Conservation (phyloP, 176 grass and related monocot species). For the Zoysia pacifica region DNA sequence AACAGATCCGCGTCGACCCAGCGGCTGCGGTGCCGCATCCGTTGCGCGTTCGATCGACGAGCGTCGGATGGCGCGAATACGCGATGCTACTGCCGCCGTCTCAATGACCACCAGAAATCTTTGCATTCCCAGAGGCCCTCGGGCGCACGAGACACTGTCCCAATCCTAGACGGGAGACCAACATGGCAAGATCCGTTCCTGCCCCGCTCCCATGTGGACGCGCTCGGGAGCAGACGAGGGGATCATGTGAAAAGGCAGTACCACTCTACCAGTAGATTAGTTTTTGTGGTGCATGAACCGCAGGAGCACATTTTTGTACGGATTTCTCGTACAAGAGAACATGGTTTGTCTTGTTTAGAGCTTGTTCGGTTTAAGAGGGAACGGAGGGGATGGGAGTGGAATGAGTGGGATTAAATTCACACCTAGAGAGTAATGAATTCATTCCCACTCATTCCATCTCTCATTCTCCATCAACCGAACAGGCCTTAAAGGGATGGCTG, state of each 20-base stretch:
- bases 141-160: not conserved
- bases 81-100: not conserved
- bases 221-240: not conserved
- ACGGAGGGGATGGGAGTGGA: no score
- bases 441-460: no score
- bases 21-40: no score
- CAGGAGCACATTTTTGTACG: not conserved
- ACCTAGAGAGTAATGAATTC: no score
- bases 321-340: conserved; percentile 6
- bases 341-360: conserved; percentile 37
- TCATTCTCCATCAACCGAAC: no score
- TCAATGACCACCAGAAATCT: not conserved
- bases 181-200: not conserved
- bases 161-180: not conserved
- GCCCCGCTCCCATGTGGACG: conserved; percentile 29
- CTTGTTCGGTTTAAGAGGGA: no score
- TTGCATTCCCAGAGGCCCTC: not conserved
- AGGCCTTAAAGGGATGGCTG: not conserved
- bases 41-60: no score
- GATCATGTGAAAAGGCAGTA: not conserved
- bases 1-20: not conserved
- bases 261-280: not conserved
- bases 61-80: no score
- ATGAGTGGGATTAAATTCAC: no score
- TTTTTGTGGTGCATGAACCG: not conserved